These are phyloP conservation scores for Penicillium sp. DNA, from an alignment of 2,329 filamentous ascomycete genomes.

Conservation along the genomic window DNA sequence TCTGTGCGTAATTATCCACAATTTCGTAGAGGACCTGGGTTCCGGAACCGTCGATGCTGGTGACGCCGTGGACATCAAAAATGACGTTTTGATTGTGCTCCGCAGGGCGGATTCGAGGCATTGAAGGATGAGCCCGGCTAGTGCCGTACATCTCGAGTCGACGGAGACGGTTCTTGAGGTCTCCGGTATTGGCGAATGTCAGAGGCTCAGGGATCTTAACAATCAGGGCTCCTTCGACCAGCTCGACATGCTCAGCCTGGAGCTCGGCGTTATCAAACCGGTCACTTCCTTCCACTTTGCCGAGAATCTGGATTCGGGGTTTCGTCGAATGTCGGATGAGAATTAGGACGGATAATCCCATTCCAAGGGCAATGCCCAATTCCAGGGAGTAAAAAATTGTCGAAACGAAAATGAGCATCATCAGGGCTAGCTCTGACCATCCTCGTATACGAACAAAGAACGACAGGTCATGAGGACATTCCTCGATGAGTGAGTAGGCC, in stretches of 20 bases:
- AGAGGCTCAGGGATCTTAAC: slow-evolving; percentile 97
- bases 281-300: slow-evolving; percentile 76
- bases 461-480: slow-evolving; percentile 86
- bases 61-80: slow-evolving; percentile 98
- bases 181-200: slow-evolving; percentile 95
- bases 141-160: slow-evolving; percentile 92
- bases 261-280: slow-evolving; percentile 84
- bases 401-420: slow-evolving; percentile 86
- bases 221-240: slow-evolving; percentile 89
- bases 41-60: slow-evolving; percentile 88
- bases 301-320: slow-evolving; percentile 93
- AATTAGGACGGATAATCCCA: slow-evolving; percentile 85
- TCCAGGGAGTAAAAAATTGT: slow-evolving; percentile 96
- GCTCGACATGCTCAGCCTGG: slow-evolving; percentile 75
- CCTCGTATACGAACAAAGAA: slow-evolving; percentile 89
- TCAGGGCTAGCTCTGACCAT: slow-evolving; percentile 83
- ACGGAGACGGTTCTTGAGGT: slow-evolving; percentile 80
- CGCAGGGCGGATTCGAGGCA: slow-evolving; percentile 76
- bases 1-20: slow-evolving; percentile 76
- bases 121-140: slow-evolving; percentile 78
- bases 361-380: slow-evolving; percentile 89
- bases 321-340: slow-evolving; percentile 90
- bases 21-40: slow-evolving; percentile 92
- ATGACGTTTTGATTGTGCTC: slow-evolving; percentile 90
- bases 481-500: slow-evolving; percentile 91